These are phyloP conservation scores for Keithomyces neogunnii DNA, from an alignment of 2,329 filamentous ascomycete genomes.

Conservation along the genomic window DNA sequence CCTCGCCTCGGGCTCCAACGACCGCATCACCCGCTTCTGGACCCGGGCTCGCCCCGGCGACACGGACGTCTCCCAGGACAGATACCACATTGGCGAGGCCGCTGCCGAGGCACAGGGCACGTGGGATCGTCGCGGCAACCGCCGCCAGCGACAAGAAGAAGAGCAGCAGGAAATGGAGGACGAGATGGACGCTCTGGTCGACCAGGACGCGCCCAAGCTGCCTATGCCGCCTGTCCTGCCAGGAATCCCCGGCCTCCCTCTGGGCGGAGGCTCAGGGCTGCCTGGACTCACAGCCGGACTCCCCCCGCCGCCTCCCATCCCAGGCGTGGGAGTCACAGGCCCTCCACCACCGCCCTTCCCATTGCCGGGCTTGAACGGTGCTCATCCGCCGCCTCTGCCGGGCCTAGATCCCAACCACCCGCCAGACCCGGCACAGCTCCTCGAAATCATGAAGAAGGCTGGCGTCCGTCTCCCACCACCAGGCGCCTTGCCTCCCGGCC, in stretches of 20 bases:
- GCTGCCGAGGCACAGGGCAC: constrained; percentile 94
- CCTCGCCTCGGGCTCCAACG: constrained; percentile 89
- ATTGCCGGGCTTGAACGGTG: constrained; percentile 38
- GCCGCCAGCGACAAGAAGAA: constrained; percentile 76
- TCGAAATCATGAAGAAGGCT: constrained; percentile 58
- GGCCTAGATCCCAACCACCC: constrained; percentile 52
- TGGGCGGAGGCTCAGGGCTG: constrained; percentile 25
- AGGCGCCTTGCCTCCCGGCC: constrained; percentile 33
- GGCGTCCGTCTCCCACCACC: constrained; percentile 53
- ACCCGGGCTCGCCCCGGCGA: constrained; percentile 84
- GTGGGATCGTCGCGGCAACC: constrained; percentile 73
- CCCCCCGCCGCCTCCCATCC: constrained; percentile 34
- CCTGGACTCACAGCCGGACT: constrained; percentile 35
- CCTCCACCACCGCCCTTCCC: constrained; percentile 46
- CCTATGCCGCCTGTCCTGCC: constrained; percentile 41
- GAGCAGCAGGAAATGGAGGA: constrained; percentile 92
- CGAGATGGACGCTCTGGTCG: constrained; percentile 83
- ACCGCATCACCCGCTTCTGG: constrained; percentile 96
- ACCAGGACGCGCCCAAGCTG: constrained; percentile 64
- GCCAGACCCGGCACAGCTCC: constrained; percentile 50
- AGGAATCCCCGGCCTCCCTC: constrained; percentile 52
- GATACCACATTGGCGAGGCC: constrained; percentile 90
- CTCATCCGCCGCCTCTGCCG: constrained; percentile 41
- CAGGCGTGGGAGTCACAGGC: constrained; percentile 33
- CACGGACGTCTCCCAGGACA: constrained; percentile 74